Evolutionary conservation across 2,329 filamentous ascomycete genomes (phyloP), one percentile per base, ranked within the genome.

Genomic region (Gaeumannomyces tritici): DNA sequence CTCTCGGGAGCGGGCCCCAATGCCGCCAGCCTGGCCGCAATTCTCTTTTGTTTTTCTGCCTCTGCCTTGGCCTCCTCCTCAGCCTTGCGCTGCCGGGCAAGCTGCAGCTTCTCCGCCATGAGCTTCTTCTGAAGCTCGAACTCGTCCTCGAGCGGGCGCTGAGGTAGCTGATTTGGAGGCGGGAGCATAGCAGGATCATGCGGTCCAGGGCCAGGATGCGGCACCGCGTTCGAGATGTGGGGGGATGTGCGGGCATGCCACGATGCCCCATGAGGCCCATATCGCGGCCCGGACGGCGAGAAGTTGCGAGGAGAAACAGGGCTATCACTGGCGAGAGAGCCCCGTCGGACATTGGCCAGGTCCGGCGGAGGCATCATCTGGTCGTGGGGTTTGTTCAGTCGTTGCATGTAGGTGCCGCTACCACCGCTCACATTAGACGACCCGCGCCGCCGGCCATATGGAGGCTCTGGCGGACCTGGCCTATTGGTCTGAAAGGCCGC

Each of bases 401-500:
- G 85, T 67, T 88, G 83, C 67, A 82, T 81, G 66, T 87, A 84
- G 51, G 84, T 81, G 64, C 89, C 88, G 72, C 91, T 96, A 64
- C 89, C 90, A 62, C 91, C 92, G 72, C 93, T 97, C 55, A 96
- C 89, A 70, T 92, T 96, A 2, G 93, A 98, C 21, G 93, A 97
- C 63, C 89, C 89, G 65, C 93, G 87, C 65, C 92, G 86, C 66
- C 92, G 86, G 51, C 82, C 83, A 79, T 90, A 93, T 3, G 85
- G 80, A 15, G 78, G 86, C 66, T 89, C 86, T 64, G 89, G 87
- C 21, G 76, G 80, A 66, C 80, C 85, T 47, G 83, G 83, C 64
- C 91, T 84, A 67, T 84, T 86, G 4, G 90, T 91, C 73, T 96
- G 93, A 72, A 96, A 96, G 5, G 91, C 89, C 55, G 90, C 82